These are phyloP conservation scores for Ilyonectria sp. DNA, from an alignment of 2,329 filamentous ascomycete genomes.

Conservation along the genomic window DNA sequence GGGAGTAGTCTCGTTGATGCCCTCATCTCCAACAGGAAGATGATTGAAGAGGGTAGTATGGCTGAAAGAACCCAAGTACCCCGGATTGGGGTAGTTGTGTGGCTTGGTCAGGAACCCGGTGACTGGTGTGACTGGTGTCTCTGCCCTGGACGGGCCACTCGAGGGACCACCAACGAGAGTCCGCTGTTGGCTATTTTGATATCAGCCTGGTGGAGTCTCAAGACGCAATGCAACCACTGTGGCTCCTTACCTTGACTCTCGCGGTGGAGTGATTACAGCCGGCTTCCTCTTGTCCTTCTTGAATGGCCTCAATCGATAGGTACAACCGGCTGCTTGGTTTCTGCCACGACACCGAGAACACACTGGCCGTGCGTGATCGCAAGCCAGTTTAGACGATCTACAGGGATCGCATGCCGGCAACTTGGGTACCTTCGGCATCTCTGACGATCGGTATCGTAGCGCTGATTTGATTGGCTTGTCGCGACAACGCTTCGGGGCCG, in stretches of 20 bases:
- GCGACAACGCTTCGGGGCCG: background rate
- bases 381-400: constrained; percentile 46
- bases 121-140: constrained; percentile 1
- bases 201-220: background rate
- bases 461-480: background rate
- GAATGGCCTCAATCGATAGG: constrained; percentile 24
- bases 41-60: constrained; percentile 37
- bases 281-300: constrained; percentile 15
- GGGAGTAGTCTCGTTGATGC: background rate
- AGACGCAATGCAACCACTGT: background rate
- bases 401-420: constrained; percentile 48
- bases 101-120: constrained; percentile 1
- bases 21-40: constrained; percentile 14
- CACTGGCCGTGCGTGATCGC: constrained; percentile 46
- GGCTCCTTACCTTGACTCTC: background rate
- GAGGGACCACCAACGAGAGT: background rate
- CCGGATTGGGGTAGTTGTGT: constrained; percentile 42
- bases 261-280: background rate
- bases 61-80: constrained; percentile 42
- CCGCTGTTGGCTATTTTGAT: background rate
- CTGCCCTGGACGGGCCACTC: background rate
- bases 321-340: constrained; percentile 11
- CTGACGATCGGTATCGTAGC: background rate
- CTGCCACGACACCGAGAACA: constrained; percentile 45
- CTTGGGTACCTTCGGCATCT: constrained; percentile 9